phyloP scores from a whole-genome alignment of 1,284 basidiomycete genomes.

The Papiliotrema terrestris region DNA sequence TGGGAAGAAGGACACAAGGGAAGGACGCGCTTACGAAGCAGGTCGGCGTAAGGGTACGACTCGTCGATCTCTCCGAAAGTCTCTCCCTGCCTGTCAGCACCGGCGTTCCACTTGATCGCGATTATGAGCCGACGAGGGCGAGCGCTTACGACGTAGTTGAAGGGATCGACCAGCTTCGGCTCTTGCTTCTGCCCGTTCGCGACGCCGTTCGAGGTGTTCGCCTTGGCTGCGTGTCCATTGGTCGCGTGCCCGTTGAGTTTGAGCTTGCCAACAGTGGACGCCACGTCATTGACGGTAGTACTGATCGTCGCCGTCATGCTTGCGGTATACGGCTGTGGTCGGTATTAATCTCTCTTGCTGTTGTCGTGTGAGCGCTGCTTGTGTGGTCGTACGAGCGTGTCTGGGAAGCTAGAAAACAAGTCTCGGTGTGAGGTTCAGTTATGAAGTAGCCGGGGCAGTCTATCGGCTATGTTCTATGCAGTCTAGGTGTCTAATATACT shows the following conservation, averaged over 20 bases:
- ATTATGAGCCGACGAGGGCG: too few species aligned
- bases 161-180: constrained; percentile 35
- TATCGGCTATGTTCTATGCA: too few species aligned
- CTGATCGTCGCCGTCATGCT: constrained; percentile 8
- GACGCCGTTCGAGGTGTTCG: background rate
- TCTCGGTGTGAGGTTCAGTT: background rate
- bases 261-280: constrained; percentile 13
- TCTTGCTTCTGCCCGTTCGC: background rate
- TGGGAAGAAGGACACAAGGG: too few species aligned
- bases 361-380: background rate
- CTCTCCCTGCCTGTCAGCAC: constrained; percentile 25
- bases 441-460: background rate
- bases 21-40: constrained; percentile 28
- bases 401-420: background rate
- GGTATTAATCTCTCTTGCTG: background rate
- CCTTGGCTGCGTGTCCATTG: background rate
- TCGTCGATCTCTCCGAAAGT: constrained; percentile 27
- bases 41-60: constrained; percentile 33
- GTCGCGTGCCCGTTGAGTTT: constrained; percentile 17
- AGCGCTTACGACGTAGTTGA: constrained; percentile 40
- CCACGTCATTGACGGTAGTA: constrained; percentile 10
- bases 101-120: background rate
- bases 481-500: too few species aligned
- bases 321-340: too few species aligned
- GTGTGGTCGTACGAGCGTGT: background rate